A percentile compares a stretch with the other conserved stretches of the same genome.
Evolutionary conservation across 1,139 yeast species (phyloP).

Genomic region (Blastobotrys apis): DNA sequence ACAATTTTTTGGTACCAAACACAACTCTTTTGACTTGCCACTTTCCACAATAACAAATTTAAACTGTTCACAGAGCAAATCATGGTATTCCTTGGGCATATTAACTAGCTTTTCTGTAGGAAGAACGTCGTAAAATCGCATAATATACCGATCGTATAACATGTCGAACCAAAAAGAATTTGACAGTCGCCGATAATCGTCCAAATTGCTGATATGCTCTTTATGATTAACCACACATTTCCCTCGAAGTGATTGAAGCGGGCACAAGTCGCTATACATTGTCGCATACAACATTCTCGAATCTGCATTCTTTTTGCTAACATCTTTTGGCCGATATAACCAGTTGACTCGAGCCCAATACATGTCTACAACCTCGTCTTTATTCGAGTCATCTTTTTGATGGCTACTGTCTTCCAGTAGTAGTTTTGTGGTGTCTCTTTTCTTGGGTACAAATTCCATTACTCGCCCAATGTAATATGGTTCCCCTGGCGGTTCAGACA

Average conservation of each 20-base stretch:
- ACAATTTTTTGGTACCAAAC: slow-evolving; percentile 65
- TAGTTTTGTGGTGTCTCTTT: too few relatives aligned
- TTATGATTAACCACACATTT: slow-evolving; percentile 64
- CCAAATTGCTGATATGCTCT: slow-evolving; percentile 59
- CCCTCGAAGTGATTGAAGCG: slow-evolving; percentile 73
- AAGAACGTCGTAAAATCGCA: slow-evolving; percentile 74
- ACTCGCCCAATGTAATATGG: slow-evolving; percentile 88
- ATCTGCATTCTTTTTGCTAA: slow-evolving; percentile 62
- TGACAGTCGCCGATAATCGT: slow-evolving; percentile 52
- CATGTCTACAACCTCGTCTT: slow-evolving; percentile 31
- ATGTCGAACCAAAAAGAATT: slow-evolving; percentile 81
- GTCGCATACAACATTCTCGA: slow-evolving; percentile 78
- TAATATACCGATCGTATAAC: slow-evolving; percentile 81
- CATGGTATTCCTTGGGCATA: slow-evolving; percentile 56
- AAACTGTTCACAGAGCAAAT: slow-evolving; percentile 63
- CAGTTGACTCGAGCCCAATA: slow-evolving; percentile 74
- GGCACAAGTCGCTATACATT: slow-evolving; percentile 83
- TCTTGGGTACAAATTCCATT: slow-evolving; percentile 56
- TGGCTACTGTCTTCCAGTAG: too few relatives aligned
- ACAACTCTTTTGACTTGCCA: slow-evolving; percentile 61
- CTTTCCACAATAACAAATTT: slow-evolving; percentile 72
- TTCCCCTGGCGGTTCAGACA: slow-evolving; percentile 93
- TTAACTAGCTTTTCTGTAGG: slow-evolving; percentile 54
- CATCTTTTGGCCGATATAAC: slow-evolving; percentile 88
- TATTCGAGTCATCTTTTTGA: slow-evolving; percentile 1